Evolutionary conservation across 1,284 basidiomycete genomes (phyloP), one percentile per base, ranked within the genome.

Genomic region (Wallemia mellicola): DNA sequence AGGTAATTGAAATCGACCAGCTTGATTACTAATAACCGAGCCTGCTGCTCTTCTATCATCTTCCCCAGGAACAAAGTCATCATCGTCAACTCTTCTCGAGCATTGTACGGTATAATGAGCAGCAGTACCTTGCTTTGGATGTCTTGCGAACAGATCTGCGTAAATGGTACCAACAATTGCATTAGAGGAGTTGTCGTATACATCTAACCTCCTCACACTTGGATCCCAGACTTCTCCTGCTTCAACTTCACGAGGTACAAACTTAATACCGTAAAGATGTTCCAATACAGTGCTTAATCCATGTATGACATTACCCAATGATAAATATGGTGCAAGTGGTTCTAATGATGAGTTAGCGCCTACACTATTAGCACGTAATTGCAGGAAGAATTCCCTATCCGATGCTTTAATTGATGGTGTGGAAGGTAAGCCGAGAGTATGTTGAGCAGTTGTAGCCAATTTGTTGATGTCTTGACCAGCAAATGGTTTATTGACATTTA

Each of bases 51-150:
- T 48, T n/a, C 38, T 48, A n/a, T 48, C 38, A 11, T 48, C 38
- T 48, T 48, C 38, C 3, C 38, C 38, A 15, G 38, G 38, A 5
- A 48, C 68, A 60, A 77, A 74, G 67, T 95, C 86, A 65, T 98
- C 92, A 62, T 91, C 79, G 65, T 96, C 91, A 1, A 85, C 82
- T 58, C 92, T 73, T 54, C 92, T 73, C 1, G 88, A 94, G 71
- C 94, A 98, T 11, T 89, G 79, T 11, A 98, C 88, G 1, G 92
- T 98, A 69, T 95, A 98, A 69, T 98, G 92, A 1, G 92, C 94
- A 0, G 94, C 91, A 15, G 87, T 86, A 54, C 79, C 77, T 1
- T 86, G 79, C 70, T 98, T 98, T 7, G 86, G 87, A 33, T 76
- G 73, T 28, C 92, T 75, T 9, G 80, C 77, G 69, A 88, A 95